Percentiles rank a stretch among this genome's conserved stretches.
Evolutionary conservation across 768 basidiomycete species (phyloP).

Genomic region (Hemileccinum impolitum): DNA sequence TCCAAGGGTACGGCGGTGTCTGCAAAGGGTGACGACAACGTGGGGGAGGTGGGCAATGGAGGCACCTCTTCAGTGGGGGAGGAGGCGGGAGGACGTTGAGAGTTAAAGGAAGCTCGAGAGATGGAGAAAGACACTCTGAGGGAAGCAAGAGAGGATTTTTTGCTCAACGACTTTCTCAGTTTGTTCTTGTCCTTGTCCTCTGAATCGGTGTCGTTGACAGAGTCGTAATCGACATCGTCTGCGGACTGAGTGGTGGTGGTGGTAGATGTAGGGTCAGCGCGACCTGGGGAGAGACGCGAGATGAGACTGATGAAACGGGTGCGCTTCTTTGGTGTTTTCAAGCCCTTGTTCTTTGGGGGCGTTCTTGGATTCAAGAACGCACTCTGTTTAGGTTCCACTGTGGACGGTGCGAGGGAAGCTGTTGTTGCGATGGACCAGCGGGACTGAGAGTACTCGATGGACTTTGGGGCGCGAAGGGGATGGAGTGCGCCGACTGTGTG

Average conservation of each 20-base stretch:
- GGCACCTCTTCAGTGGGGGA: slow-evolving; percentile 24
- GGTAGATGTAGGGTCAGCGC: slow-evolving; percentile 15
- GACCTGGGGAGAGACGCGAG: slow-evolving; percentile 30
- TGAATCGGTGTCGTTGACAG: slow-evolving; percentile 18
- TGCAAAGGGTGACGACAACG: slow-evolving; percentile 3
- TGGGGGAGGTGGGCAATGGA: slow-evolving; percentile 27
- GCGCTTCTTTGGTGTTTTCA: slow-evolving; percentile 29
- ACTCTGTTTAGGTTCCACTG: slow-evolving; percentile 3
- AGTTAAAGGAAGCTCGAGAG: slow-evolving; percentile 28
- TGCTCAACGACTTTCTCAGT: slow-evolving; percentile 19
- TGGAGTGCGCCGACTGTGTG: not conserved
- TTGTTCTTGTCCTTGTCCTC: slow-evolving; percentile 18
- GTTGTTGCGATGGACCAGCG: slow-evolving; percentile 33
- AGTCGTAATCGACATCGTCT: slow-evolving; percentile 20
- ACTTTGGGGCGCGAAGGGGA: slow-evolving; percentile 5
- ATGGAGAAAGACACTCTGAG: slow-evolving; percentile 29
- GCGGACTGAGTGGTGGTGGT: slow-evolving; percentile 2
- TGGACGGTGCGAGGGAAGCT: slow-evolving; percentile 24
- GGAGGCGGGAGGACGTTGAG: slow-evolving; percentile 21
- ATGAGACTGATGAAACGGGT: slow-evolving; percentile 33
- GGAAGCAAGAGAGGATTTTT: slow-evolving; percentile 31
- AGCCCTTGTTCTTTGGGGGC: slow-evolving; percentile 16
- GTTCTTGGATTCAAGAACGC: slow-evolving; percentile 9
- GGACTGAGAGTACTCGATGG: slow-evolving; percentile 12
- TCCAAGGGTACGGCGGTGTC: slow-evolving; percentile 2